Evolutionary conservation across 2,329 filamentous ascomycete genomes (phyloP).

Genomic region (Aotearoamyces nothofagi): DNA sequence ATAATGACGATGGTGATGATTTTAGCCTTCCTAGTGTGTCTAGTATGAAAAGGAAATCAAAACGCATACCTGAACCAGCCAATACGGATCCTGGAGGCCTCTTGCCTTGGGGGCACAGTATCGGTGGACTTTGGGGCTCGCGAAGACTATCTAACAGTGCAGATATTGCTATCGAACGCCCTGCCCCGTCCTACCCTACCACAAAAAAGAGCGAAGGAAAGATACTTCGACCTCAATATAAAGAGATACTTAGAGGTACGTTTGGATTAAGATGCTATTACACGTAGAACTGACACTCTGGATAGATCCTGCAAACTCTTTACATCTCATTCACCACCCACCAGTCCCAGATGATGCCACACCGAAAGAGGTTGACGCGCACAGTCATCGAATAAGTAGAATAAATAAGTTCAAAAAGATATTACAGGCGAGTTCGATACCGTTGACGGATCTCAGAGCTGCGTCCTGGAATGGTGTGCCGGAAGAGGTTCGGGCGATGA

Average conservation of each 20-base stretch:
- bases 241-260: constrained; percentile 70
- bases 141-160: constrained; percentile 68
- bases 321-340: constrained; percentile 87
- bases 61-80: constrained; percentile 12
- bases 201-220: constrained; percentile 87
- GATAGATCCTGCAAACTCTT: constrained; percentile 70
- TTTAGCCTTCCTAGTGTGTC: constrained; percentile 88
- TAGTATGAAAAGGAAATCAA: constrained; percentile 69
- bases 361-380: constrained; percentile 70
- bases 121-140: constrained; percentile 21
- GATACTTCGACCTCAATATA: constrained; percentile 92
- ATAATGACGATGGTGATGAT: constrained; percentile 79
- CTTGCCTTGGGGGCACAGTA: constrained; percentile 21
- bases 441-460: constrained; percentile 66
- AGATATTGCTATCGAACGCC: constrained; percentile 86
- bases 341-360: constrained; percentile 57
- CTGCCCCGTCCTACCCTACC: constrained; percentile 68
- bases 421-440: constrained; percentile 80
- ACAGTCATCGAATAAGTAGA: constrained; percentile 75
- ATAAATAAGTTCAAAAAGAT: constrained; percentile 99
- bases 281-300: background rate
- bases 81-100: constrained; percentile 8
- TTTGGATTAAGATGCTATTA: constrained; percentile 2
- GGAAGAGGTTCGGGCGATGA: constrained; percentile 91
- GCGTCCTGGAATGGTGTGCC: constrained; percentile 91